Percentiles rank a stretch among this genome's conserved stretches.
phyloP scores from a whole-genome alignment of 2,329 filamentous ascomycete genomes.

The Colletotrichum incanum region DNA sequence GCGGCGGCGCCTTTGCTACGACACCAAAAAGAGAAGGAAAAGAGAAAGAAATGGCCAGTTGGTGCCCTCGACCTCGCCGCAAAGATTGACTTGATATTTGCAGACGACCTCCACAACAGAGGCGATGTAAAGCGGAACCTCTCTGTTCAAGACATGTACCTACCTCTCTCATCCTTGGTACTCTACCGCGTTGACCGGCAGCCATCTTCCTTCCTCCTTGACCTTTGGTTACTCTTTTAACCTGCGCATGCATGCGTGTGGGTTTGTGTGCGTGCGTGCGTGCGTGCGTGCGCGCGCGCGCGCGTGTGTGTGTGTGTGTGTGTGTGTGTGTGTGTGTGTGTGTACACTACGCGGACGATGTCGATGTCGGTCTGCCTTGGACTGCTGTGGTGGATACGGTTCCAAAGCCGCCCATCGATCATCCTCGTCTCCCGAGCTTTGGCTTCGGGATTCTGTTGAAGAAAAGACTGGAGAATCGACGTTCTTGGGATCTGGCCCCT shows the following conservation, averaged over 20 bases:
- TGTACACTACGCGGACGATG: neutral
- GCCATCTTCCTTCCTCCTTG: neutral
- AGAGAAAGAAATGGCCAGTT: neutral
- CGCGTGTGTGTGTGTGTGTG: neutral
- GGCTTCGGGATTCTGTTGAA: constrained; percentile 15
- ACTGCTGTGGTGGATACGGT: neutral
- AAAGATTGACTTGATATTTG: neutral
- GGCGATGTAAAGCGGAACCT: neutral
- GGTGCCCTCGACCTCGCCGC: neutral
- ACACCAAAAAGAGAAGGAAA: neutral
- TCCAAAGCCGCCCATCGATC: neutral
- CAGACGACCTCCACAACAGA: neutral
- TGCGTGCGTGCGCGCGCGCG: neutral
- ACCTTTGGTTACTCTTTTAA: neutral
- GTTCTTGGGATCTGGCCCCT: constrained; percentile 22
- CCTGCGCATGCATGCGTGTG: neutral
- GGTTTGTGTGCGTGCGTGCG: too few relatives aligned
- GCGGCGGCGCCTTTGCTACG: neutral
- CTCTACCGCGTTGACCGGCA: neutral
- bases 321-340: neutral
- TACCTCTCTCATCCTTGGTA: neutral
- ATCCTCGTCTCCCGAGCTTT: constrained; percentile 2
- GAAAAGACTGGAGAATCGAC: constrained; percentile 13
- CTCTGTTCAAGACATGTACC: neutral
- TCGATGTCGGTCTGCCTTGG: neutral